Evolutionary conservation across 2,329 filamentous ascomycete species (phyloP), one percentile per base, ranked within the genome.

Genomic region (Cordyceps javanica): DNA sequence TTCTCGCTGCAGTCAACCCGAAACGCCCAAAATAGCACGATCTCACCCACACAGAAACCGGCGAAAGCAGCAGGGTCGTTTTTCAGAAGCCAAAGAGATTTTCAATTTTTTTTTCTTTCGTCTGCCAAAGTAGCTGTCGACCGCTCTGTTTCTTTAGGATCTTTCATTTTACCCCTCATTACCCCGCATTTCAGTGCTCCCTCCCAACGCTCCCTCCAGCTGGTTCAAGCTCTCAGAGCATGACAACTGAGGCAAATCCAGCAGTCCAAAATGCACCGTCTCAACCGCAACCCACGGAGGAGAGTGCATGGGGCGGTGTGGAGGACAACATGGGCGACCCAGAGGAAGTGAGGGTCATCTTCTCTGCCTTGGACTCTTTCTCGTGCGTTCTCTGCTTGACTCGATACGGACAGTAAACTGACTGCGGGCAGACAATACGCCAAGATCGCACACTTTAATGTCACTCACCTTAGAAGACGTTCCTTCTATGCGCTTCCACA

Each of bases 401-500:
- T 36, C 11, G 26, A 19, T 5, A 16, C n/a, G 30, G 14, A 42
- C 26, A 25, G 19, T 11, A 23, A 3, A 28, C 10, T 41, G 50
- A 49, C 39, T 11, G 16, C n/a, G 39, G 36, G 55, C 64, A 95
- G 91, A 56, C 89, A 92, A 73, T 97, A 97, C 70, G 87, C 89
- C 62, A 88, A 87, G 66, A 83, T 86, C 25, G 89, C 92, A 5
- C 93, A 97, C 70, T 89, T 89, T 75, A 95, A 96, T 72, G 87
- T 89, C 62, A 97, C 93, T 5, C 93, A 97, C 71, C 81, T 92
- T 19, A 87, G 94, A 23, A 86, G 95, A 28, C 91, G 94, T 71
- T 88, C 91, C 14, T 97, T 99, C 73, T 99, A 97, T 71, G 89
- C 91, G 9, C 80, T 99, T 6, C 91, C 93, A 1, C 85, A 87